phyloP scores from a whole-genome alignment of 2,329 filamentous ascomycete genomes.

The Alternaria sp. region DNA sequence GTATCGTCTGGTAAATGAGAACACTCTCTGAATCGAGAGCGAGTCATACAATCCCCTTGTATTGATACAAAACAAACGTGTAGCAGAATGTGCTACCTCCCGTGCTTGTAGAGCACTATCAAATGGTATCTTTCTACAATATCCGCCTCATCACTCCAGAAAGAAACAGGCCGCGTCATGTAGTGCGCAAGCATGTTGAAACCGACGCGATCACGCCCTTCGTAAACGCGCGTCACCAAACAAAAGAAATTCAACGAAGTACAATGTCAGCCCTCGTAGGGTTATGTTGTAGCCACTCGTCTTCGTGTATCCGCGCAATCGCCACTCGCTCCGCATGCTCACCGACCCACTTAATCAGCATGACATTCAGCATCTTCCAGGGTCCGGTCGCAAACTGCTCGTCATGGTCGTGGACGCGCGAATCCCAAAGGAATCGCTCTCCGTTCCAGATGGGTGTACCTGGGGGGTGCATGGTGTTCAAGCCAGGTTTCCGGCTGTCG shows the following conservation, averaged over 20 bases:
- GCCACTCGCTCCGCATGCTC: constrained; percentile 40
- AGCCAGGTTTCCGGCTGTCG: constrained; percentile 20
- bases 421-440: constrained; percentile 39
- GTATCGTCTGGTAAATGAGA: neutral
- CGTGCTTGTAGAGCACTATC: neutral
- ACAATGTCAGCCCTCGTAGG: constrained; percentile 38
- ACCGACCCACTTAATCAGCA: constrained; percentile 44
- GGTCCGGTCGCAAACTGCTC: constrained; percentile 29
- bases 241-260: constrained; percentile 23
- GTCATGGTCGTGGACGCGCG: constrained; percentile 40
- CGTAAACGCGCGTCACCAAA: neutral
- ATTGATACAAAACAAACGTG: neutral
- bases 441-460: constrained; percentile 47
- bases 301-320: constrained; percentile 45
- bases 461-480: constrained; percentile 39
- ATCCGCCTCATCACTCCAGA: neutral
- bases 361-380: constrained; percentile 48
- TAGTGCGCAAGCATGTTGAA: neutral
- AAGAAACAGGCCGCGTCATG: neutral
- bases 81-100: neutral
- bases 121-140: neutral
- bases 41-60: neutral
- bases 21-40: neutral
- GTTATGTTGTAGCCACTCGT: constrained; percentile 34
- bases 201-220: neutral